Evolutionary conservation across 306 rosid species (phyloP).

Genomic region (Luffa aegyptiaca): DNA sequence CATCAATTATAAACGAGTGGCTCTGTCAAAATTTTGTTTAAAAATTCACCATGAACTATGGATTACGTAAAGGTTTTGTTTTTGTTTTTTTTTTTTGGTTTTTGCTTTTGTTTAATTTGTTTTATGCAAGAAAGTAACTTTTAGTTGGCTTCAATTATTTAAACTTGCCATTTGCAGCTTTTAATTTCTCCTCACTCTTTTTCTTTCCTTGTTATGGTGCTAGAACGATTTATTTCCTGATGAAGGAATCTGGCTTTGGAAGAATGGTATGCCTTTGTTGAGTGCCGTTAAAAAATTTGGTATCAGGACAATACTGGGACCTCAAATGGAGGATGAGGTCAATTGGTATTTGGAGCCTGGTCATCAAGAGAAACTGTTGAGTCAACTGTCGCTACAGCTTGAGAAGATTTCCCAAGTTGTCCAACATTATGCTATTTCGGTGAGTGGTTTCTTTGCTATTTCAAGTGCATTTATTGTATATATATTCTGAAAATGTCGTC

Average conservation of each 20-base stretch:
- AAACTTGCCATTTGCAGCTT: background rate
- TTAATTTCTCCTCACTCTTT: background rate
- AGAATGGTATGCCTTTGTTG: slow-evolving; percentile 75
- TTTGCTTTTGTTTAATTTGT: background rate
- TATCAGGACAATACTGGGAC: slow-evolving; percentile 73
- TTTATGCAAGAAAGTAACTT: slow-evolving; percentile 1
- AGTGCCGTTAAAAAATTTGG: slow-evolving; percentile 78
- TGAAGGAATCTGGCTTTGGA: slow-evolving; percentile 93
- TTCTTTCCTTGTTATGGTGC: slow-evolving; percentile 13
- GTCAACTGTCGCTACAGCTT: slow-evolving; percentile 66
- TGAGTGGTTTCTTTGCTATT: slow-evolving; percentile 35
- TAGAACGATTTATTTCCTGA: slow-evolving; percentile 90
- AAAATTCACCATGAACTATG: background rate
- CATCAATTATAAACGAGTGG: background rate
- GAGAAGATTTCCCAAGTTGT: slow-evolving; percentile 75
- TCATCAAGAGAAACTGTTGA: slow-evolving; percentile 63
- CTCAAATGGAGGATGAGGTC: slow-evolving; percentile 61
- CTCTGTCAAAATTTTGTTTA: background rate
- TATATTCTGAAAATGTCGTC: background rate
- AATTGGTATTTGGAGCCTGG: slow-evolving; percentile 84
- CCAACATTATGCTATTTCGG: slow-evolving; percentile 87
- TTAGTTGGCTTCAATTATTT: background rate
- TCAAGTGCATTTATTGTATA: background rate
- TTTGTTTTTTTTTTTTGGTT: too few relatives aligned
- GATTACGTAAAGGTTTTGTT: background rate